Evolutionary conservation across 257 asterid genomes (phyloP).

Genomic region (Plantago ovata): DNA sequence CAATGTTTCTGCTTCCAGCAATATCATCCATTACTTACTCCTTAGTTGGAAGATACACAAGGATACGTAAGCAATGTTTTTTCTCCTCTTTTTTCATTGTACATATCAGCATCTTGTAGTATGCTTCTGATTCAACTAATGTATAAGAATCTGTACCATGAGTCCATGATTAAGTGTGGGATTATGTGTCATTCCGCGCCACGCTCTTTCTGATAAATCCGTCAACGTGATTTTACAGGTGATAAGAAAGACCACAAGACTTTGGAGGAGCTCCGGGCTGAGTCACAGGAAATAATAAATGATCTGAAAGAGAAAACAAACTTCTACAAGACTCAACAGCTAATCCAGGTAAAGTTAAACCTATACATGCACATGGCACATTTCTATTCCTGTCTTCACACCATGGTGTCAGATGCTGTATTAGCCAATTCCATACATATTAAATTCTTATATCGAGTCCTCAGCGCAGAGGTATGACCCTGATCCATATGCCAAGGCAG

Average conservation of each 20-base stretch:
- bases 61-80: conserved; percentile 63
- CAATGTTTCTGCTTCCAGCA: conserved; percentile 85
- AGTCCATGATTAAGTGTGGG: not conserved
- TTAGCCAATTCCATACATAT: not conserved
- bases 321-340: conserved; percentile 78
- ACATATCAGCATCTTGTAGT: conserved; percentile 14
- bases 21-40: conserved; percentile 49
- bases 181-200: conserved; percentile 3
- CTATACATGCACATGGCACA: not conserved
- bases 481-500: conserved; percentile 89
- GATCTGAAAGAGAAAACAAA: conserved; percentile 92
- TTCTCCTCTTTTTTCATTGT: not conserved
- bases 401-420: no score
- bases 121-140: not conserved
- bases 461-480: conserved; percentile 66
- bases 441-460: conserved; percentile 28
- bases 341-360: conserved; percentile 64
- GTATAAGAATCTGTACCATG: no score
- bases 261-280: conserved; percentile 72
- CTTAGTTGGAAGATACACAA: conserved; percentile 50
- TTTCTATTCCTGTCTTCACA: not conserved
- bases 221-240: conserved; percentile 30
- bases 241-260: conserved; percentile 74
- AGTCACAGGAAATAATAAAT: conserved; percentile 81
- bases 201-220: not conserved